A percentile compares a stretch with the other conserved stretches of the same genome.
These are phyloP conservation scores for Kregervanrija delftensis DNA, from an alignment of 805 yeast genomes.

Conservation along the genomic window DNA sequence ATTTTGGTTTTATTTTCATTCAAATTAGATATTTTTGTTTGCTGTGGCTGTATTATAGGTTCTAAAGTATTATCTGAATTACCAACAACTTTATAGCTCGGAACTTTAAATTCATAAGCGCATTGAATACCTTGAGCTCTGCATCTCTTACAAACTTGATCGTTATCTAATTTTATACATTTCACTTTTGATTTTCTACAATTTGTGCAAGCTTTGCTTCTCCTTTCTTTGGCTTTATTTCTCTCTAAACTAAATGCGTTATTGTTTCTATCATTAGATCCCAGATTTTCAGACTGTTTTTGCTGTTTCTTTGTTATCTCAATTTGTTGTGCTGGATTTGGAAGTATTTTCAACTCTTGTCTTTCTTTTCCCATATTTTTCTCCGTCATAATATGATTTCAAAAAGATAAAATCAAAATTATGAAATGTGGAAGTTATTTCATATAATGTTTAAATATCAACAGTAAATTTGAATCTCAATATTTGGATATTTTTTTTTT, in stretches of 20 bases:
- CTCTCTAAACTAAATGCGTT: neutral
- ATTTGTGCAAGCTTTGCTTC: slow-evolving; percentile 49
- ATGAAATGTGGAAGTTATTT: too few species aligned
- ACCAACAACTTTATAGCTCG: slow-evolving; percentile 31
- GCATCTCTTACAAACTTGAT: slow-evolving; percentile 55
- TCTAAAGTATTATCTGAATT: slow-evolving; percentile 9
- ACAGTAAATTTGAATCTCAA: too few species aligned
- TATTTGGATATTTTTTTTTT: neutral
- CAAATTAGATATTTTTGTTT: too few species aligned
- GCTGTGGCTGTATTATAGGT: neutral
- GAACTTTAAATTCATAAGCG: slow-evolving; percentile 49
- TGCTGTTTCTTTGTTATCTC: slow-evolving; percentile 7
- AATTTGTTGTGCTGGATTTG: slow-evolving; percentile 18
- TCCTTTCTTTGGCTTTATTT: neutral
- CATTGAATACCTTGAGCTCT: slow-evolving; percentile 45
- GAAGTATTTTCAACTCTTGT: slow-evolving; percentile 12
- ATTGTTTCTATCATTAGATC: slow-evolving; percentile 11
- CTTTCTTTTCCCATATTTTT: too few species aligned
- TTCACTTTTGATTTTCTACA: slow-evolving; percentile 59
- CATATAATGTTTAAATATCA: too few species aligned
- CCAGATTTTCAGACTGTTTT: slow-evolving; percentile 13
- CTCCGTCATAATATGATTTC: too few species aligned
- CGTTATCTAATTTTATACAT: slow-evolving; percentile 41
- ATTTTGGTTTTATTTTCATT: neutral
- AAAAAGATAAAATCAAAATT: too few species aligned